Evolutionary conservation across 1,284 basidiomycete species (phyloP).

Genomic region (Sanghuangporus baumii): DNA sequence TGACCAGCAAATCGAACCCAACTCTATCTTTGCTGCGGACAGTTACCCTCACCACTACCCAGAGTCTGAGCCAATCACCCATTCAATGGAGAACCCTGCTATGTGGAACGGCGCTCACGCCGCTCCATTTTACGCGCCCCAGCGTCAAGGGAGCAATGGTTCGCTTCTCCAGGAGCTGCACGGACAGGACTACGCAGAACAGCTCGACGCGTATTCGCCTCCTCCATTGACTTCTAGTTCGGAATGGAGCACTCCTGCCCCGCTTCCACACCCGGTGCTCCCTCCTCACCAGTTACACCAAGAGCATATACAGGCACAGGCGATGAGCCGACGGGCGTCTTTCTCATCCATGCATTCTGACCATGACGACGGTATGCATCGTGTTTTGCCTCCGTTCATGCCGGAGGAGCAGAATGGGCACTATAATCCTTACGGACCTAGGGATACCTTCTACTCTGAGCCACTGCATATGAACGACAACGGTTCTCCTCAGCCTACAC

Average conservation of each 20-base stretch:
- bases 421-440: conserved; percentile 30
- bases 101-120: conserved; percentile 26
- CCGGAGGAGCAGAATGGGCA: conserved; percentile 29
- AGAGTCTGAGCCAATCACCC: conserved; percentile 33
- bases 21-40: conserved; percentile 43
- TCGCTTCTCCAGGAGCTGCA: conserved; percentile 68
- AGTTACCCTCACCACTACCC: conserved; percentile 33
- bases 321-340: conserved; percentile 55
- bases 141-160: conserved; percentile 31
- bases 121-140: conserved; percentile 30
- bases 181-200: conserved; percentile 33
- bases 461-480: conserved; percentile 34
- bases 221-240: conserved; percentile 24
- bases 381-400: conserved; percentile 27
- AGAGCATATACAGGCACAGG: conserved; percentile 31
- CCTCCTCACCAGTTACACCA: conserved; percentile 22
- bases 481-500: conserved; percentile 34
- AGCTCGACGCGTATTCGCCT: conserved; percentile 33
- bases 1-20: conserved; percentile 36
- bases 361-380: conserved; percentile 36
- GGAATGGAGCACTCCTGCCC: conserved; percentile 31
- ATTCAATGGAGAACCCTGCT: conserved; percentile 18
- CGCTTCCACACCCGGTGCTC: conserved; percentile 27
- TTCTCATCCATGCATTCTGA: conserved; percentile 70
- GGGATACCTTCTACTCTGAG: conserved; percentile 37